These are phyloP conservation scores for Talaromyces sp. DNA, from an alignment of 2,329 filamentous ascomycete species.

Conservation along the genomic window DNA sequence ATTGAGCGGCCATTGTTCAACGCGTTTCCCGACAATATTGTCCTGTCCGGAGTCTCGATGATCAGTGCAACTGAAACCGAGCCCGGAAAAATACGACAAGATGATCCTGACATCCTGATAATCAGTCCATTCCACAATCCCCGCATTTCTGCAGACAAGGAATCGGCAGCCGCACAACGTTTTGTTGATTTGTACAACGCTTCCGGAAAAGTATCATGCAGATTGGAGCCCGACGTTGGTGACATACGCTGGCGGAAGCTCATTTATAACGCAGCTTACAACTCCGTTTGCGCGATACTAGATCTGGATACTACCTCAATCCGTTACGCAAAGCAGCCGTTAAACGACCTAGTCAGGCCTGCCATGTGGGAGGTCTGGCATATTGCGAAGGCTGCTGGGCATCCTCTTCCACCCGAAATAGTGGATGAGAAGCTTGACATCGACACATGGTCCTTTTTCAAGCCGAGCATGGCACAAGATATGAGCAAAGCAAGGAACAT, in stretches of 20 bases:
- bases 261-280: constrained; percentile 50
- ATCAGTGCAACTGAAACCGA: constrained; percentile 50
- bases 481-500: constrained; percentile 40
- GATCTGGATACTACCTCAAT: constrained; percentile 51
- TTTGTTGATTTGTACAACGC: constrained; percentile 51
- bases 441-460: constrained; percentile 50
- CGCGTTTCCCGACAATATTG: constrained; percentile 50
- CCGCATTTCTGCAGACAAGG: constrained; percentile 10
- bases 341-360: constrained; percentile 51
- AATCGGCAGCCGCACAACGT: constrained; percentile 34
- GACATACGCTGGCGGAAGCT: constrained; percentile 37
- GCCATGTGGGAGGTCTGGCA: constrained; percentile 48
- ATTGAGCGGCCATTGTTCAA: constrained; percentile 54
- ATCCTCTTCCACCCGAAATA: constrained; percentile 43
- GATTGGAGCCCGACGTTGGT: constrained; percentile 34
- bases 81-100: constrained; percentile 51
- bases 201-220: constrained; percentile 43
- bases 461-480: constrained; percentile 57
- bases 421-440: constrained; percentile 46
- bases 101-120: constrained; percentile 49
- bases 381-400: constrained; percentile 45
- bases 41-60: constrained; percentile 53
- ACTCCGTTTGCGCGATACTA: constrained; percentile 51
- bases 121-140: constrained; percentile 49
- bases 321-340: constrained; percentile 40